Conservation (phyloP, 345 rosid genomes). For the Sisymbrium irio region DNA sequence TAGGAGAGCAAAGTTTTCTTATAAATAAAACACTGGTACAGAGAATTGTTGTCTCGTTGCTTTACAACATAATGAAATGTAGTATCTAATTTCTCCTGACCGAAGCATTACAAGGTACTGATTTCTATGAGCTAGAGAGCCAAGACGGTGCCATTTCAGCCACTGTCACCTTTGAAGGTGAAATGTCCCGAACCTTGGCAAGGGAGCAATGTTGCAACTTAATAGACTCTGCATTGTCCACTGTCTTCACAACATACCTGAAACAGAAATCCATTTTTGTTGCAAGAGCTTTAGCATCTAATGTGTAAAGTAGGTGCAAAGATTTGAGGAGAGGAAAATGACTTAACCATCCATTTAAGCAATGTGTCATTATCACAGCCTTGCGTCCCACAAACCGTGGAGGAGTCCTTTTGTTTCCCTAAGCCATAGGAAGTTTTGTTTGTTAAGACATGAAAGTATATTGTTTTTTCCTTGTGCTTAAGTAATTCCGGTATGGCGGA, state of each 20-base stretch:
- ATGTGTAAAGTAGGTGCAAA: neutral
- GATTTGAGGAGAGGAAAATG: neutral
- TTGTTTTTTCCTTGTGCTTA: neutral
- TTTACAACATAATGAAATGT: slow-evolving; percentile 3
- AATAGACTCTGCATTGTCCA: slow-evolving; percentile 89
- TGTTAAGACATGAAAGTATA: neutral
- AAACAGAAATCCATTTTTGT: neutral
- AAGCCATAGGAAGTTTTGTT: slow-evolving; percentile 25
- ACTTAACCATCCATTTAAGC: slow-evolving; percentile 92
- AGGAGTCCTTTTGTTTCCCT: slow-evolving; percentile 98
- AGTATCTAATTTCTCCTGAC: slow-evolving; percentile 10
- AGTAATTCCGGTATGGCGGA: neutral
- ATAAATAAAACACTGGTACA: slow-evolving; percentile 8
- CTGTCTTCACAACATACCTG: slow-evolving; percentile 93
- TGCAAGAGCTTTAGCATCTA: slow-evolving; percentile 2
- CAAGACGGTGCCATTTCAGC: slow-evolving; percentile 60
- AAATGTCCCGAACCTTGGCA: slow-evolving; percentile 57
- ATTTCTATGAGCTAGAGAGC: slow-evolving; percentile 43
- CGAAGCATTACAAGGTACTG: neutral
- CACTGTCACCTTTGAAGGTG: slow-evolving; percentile 41
- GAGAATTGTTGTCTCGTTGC: neutral
- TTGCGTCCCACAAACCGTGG: slow-evolving; percentile 90
- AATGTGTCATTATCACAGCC: slow-evolving; percentile 87
- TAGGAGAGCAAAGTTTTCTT: neutral
- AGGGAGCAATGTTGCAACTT: slow-evolving; percentile 89